Conservation (phyloP, 306 rosid genomes). For the Gastrolobium bilobum region DNA sequence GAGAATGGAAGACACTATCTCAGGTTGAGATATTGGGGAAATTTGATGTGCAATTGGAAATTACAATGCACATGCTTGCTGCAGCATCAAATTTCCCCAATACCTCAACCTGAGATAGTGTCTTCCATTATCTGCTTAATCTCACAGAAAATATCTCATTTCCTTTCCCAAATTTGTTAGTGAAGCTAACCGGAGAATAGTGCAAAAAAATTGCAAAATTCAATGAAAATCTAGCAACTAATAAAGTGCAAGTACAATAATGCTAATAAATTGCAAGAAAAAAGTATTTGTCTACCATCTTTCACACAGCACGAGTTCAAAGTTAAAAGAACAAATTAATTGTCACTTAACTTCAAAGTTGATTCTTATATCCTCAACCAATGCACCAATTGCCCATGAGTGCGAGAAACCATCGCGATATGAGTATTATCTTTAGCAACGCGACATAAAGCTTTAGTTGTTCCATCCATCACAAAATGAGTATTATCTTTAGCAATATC, state of each 20-base stretch:
- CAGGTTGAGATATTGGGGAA: conserved; percentile 83
- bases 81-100: conserved; percentile 92
- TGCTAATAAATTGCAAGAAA: conserved; percentile 3
- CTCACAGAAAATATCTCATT: conserved; percentile 88
- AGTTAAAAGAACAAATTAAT: background rate
- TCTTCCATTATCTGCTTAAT: conserved; percentile 76
- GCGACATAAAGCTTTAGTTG: conserved; percentile 64
- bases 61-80: conserved; percentile 88
- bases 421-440: conserved; percentile 77
- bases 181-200: conserved; percentile 76
- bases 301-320: background rate
- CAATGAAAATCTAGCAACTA: conserved; percentile 25
- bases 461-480: conserved; percentile 67
- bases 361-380: conserved; percentile 20
- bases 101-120: conserved; percentile 69
- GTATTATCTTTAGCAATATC: no score
- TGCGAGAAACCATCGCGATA: conserved; percentile 85
- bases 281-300: conserved; percentile 20
- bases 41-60: conserved; percentile 96
- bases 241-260: conserved; percentile 4
- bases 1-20: conserved; percentile 73
- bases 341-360: background rate
- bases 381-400: conserved; percentile 78
- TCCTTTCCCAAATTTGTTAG: conserved; percentile 97
- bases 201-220: conserved; percentile 14